Evolutionary conservation across 805 yeast species (phyloP), one percentile per base, ranked within the genome.

Genomic region (Kuraishia hungarica): DNA sequence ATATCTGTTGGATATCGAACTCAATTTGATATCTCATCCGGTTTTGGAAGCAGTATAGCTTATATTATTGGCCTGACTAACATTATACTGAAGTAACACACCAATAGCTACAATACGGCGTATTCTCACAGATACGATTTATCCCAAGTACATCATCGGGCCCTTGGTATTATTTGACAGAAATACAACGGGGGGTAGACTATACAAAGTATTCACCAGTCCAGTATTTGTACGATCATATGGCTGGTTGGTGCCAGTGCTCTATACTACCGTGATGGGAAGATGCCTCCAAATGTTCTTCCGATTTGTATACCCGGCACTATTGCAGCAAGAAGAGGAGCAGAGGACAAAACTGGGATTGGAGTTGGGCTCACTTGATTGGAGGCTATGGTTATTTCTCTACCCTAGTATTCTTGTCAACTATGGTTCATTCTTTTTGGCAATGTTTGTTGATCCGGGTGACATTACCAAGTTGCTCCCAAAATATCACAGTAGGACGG

Each of bases 401-500:
- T 50, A 59, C 1, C 62, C 72, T 2, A 59, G 75, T 4, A 62
- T 81, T 7, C 26, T 57, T 0, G 20, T 62, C 43, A 69, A 78
- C 26, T 71, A 72, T 55, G 47, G 58, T 1, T 57, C 75, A 0
- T 78, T 80, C 29, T 46, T 67, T 1, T 54, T 72, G 54, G 76
- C 80, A 17, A 68, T 71, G 1, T 69, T 73, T 39, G 58, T 68
- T 0, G 73, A 77, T 54, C 81, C 84, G 1, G 86, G 86, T 1
- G 57, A 60, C 2, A 39, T 61, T 1, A 50, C 57, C 1, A 56
- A 61, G 2, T 56, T 70, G n/a, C 43, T 35, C 2, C 55, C 58
- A 50, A 47, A 54, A 15, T 24, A 28, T 17, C 19, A 21, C 13
- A 26, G 48, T 21, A 35, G 20, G 15, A n/a, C 49, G 20, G 24